Base-by-base conservation (phyloP, 2,329 filamentous ascomycete species). In the Lasiodiplodia sp. region DNA sequence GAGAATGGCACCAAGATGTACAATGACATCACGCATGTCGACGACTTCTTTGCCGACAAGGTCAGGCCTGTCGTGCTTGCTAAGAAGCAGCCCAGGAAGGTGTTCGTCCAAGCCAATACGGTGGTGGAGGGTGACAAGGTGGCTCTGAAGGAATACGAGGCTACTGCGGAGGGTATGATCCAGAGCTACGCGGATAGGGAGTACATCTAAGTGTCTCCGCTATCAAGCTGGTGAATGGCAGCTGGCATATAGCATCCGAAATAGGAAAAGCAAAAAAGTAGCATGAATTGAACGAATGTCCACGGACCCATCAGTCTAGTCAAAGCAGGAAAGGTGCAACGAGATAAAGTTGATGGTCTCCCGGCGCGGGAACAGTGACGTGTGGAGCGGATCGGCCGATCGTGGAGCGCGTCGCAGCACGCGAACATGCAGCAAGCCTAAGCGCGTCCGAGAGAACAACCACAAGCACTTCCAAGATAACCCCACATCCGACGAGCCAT, bases 51-150 rank as follows among this genome's bases (percentile, higher is more conserved):
- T 87, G 93, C 91, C 67, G 89, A 87, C 71, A 91, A 91, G 81
- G 88, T 97, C 31, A 86, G 95, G 68, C 88, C 91, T 57, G 87
- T 92, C 70, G 92, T 95, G 28, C 80, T 95, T 52, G 84, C 86
- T 74, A 92, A 92, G 80, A 93, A 93, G 82, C 91, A 92, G 80
- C 92, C 92, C n/a, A 84, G 92, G 69, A 94, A 94, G 84, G 91
- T 97, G 55, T 97, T 97, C 82, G 93, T 97, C 66, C 94, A 97
- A 83, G 93, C 93, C 69, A 98, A 97, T 80, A 97, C 95, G 0
- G 86, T 90, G 68, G 77, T 96, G 51, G 80, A 82, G 71, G 81
- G 80, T 0, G 92, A 91, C 68, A 87, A 89, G 78, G 92, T 96
- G 37, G 86, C 85, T 16, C 81, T 97, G 79, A 92, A 90, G 82